Evolutionary conservation across 2,329 filamentous ascomycete genomes (phyloP).

Genomic region (Raffaelea ambrosiae): DNA sequence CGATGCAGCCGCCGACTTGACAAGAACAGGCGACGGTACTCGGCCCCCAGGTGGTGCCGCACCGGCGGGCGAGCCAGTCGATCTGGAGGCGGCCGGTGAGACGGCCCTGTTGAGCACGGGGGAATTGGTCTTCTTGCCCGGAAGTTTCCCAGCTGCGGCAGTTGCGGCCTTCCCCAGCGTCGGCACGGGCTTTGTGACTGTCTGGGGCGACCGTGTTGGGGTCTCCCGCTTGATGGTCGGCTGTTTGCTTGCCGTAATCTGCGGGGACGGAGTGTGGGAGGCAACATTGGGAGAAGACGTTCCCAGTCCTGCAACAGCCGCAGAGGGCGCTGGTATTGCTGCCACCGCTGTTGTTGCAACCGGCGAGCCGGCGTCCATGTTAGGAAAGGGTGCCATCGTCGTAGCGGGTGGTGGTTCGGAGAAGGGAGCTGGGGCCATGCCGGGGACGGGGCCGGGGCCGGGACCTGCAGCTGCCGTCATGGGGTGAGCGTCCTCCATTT

Average conservation of each 20-base stretch:
- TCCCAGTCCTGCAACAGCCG: too few relatives aligned
- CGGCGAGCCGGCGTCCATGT: constrained; percentile 42
- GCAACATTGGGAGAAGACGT: background rate
- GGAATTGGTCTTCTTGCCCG: constrained; percentile 3
- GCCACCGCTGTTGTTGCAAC: background rate
- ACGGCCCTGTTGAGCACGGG: constrained; percentile 7
- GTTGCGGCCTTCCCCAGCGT: constrained; percentile 11
- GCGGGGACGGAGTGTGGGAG: constrained; percentile 5
- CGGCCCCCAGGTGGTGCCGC: background rate
- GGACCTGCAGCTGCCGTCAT: background rate
- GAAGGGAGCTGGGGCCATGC: constrained; percentile 18
- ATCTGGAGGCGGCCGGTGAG: constrained; percentile 4
- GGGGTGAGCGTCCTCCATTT: constrained; percentile 17
- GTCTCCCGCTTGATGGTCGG: constrained; percentile 10
- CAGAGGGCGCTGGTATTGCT: background rate
- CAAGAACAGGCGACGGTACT: constrained; percentile 7
- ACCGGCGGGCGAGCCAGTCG: background rate
- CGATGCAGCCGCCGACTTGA: constrained; percentile 7
- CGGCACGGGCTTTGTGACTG: constrained; percentile 11
- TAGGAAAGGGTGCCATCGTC: constrained; percentile 42
- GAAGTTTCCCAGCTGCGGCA: background rate
- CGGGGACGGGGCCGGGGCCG: background rate
- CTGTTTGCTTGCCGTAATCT: background rate
- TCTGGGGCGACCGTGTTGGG: constrained; percentile 16
- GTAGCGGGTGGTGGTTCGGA: background rate